These are phyloP conservation scores for Paraleonurus japonicus DNA, from an alignment of 257 asterid genomes.

Conservation along the genomic window DNA sequence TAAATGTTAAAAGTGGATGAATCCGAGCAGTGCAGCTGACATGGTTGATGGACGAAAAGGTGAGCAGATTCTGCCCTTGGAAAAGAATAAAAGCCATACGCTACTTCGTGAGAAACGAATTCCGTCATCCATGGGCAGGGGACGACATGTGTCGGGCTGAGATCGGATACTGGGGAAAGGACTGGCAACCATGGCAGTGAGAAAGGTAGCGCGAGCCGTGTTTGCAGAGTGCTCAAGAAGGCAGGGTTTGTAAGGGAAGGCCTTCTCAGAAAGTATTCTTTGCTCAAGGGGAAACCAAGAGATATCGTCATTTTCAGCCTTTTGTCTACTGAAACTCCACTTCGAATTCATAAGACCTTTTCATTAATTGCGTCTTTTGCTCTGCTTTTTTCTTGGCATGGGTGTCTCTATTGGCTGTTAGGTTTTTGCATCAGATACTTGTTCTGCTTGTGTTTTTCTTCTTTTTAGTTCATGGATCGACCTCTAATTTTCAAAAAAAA, in stretches of 20 bases:
- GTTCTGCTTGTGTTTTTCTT: no score
- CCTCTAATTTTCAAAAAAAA: no score
- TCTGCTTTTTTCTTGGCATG: no score
- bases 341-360: no score
- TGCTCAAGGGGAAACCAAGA: conserved; percentile 54
- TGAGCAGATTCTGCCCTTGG: conserved; percentile 69
- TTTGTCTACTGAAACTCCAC: no score
- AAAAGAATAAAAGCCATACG: conserved; percentile 53
- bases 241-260: conserved; percentile 73
- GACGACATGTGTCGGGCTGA: conserved; percentile 58
- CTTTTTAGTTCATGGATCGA: no score
- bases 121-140: conserved; percentile 59
- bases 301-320: conserved; percentile 70
- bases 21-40: no score
- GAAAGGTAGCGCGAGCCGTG: conserved; percentile 51
- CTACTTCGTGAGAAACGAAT: conserved; percentile 25
- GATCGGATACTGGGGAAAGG: conserved; percentile 88
- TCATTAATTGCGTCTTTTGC: no score
- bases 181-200: conserved; percentile 68
- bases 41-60: conserved; percentile 64
- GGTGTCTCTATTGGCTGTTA: no score
- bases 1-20: no score
- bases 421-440: no score
- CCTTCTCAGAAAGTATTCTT: conserved; percentile 61
- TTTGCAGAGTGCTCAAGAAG: conserved; percentile 70